Evolutionary conservation across 2,329 filamentous ascomycete genomes (phyloP), one percentile per base, ranked within the genome.

Genomic region (Colletotrichum theobromicola): DNA sequence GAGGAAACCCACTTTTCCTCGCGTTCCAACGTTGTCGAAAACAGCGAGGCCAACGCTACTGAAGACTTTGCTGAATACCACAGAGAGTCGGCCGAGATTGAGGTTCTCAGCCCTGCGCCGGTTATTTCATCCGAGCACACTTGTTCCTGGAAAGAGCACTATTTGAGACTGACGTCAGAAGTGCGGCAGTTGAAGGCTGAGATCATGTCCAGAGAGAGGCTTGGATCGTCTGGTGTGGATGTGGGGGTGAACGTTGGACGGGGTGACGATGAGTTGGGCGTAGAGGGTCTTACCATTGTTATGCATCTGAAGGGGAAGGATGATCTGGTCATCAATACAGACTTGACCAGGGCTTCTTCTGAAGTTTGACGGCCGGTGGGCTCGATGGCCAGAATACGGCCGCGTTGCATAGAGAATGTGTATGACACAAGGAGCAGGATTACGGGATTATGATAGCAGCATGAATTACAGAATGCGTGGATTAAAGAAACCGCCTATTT

Each of bases 301-400:
- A 82, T 90, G 79, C 88, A 89, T 79, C 80, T 88, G 77, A 86
- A 80, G 77, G 84, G 85, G 58, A 87, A 84, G 79, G 87, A 89
- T 62, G 88, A 90, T 75, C 77, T 90, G 77, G 84, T 89, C 61
- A 87, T 90, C 77, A 88, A 87, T 69, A 89, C 88, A 4, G 85
- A 89, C 78, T 80, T 89, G 79, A 75, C 58, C 8, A 60, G 60
- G 63, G 57, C 55, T 16, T 70, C 66, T 64, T 70, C 55, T 12
- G 42, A 70, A 4, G 15, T 64, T 37, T 69, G 61, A 69, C 10
- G 12, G 15, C 32, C n/a, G 42, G 50, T 15, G 21, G n/a, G 2
- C 13, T 18, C n/a, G 13, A 8, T 26, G 16, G 46, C n/a, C 12
- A 18, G 50, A 26, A 37, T n/a, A 42, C 32, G 61, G 42, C n/a